phyloP scores from a whole-genome alignment of 2,329 filamentous ascomycete genomes.

The Esteya vermicola region DNA sequence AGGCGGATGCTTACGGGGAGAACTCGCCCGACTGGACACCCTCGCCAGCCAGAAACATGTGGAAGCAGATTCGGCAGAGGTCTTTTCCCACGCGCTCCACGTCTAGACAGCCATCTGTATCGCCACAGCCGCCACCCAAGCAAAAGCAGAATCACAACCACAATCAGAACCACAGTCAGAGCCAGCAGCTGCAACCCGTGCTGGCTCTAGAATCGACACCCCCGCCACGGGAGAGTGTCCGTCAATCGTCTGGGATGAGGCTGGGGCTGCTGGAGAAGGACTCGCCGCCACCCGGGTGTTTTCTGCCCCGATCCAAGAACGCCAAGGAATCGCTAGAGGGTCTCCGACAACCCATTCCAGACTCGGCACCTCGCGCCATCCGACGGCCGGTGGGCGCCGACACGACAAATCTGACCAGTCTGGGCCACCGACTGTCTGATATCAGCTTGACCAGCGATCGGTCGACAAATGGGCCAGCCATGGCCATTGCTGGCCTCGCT shows the following conservation, averaged over 20 bases:
- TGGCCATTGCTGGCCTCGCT: too few species aligned
- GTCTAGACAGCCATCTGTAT: neutral
- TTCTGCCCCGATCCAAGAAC: constrained; percentile 4
- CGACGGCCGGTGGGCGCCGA: constrained; percentile 7
- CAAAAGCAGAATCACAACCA: neutral
- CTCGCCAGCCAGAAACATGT: constrained; percentile 8
- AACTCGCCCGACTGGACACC: constrained; percentile 1
- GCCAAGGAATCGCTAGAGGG: neutral
- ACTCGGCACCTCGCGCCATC: constrained; percentile 4
- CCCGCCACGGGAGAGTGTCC: too few species aligned
- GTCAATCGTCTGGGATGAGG: too few species aligned
- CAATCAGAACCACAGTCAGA: too few species aligned
- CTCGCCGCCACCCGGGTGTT: constrained; percentile 5
- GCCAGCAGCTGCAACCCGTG: too few species aligned
- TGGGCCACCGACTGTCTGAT: neutral
- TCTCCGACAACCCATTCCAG: constrained; percentile 4
- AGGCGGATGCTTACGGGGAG: neutral
- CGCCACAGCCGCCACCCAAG: neutral
- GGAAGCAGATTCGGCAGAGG: constrained; percentile 9
- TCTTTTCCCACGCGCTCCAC: too few species aligned
- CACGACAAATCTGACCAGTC: constrained; percentile 9
- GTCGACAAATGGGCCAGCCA: too few species aligned
- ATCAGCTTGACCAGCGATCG: constrained; percentile 2
- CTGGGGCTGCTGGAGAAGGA: neutral
- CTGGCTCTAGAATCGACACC: too few species aligned